Conservation (phyloP, 257 asterid genomes). For the Craterostigma plantagineum region DNA sequence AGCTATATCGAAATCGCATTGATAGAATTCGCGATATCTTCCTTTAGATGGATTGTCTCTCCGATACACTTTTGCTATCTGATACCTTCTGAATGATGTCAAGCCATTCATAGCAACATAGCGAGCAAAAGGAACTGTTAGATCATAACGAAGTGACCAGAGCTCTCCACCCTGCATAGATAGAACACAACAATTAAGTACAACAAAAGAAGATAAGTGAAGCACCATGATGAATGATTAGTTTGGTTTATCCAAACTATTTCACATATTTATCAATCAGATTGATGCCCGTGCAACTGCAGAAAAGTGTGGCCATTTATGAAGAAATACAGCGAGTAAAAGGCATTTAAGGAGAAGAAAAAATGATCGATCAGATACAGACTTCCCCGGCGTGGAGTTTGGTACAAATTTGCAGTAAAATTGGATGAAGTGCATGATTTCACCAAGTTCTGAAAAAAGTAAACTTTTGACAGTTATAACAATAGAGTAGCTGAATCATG, state of each 20-base stretch:
- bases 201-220: neutral
- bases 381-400: too few relatives aligned
- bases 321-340: too few relatives aligned
- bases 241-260: too few relatives aligned
- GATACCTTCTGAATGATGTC: constrained; percentile 82
- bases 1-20: constrained; percentile 88
- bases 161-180: constrained; percentile 93
- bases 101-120: constrained; percentile 81
- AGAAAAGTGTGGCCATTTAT: too few relatives aligned
- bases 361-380: too few relatives aligned
- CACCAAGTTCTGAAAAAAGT: too few relatives aligned
- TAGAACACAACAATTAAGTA: constrained; percentile 1
- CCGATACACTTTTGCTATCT: constrained; percentile 88
- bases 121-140: constrained; percentile 91
- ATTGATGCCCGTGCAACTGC: too few relatives aligned
- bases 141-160: constrained; percentile 88
- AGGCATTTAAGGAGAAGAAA: too few relatives aligned
- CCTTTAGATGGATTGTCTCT: constrained; percentile 98
- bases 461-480: neutral
- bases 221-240: neutral
- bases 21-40: constrained; percentile 92
- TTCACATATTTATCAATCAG: too few relatives aligned
- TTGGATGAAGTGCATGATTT: too few relatives aligned
- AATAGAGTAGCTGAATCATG: constrained; percentile 5
- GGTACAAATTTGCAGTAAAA: too few relatives aligned